Conservation (phyloP, 2,329 filamentous ascomycete genomes). For the Ilyonectria destructans region DNA sequence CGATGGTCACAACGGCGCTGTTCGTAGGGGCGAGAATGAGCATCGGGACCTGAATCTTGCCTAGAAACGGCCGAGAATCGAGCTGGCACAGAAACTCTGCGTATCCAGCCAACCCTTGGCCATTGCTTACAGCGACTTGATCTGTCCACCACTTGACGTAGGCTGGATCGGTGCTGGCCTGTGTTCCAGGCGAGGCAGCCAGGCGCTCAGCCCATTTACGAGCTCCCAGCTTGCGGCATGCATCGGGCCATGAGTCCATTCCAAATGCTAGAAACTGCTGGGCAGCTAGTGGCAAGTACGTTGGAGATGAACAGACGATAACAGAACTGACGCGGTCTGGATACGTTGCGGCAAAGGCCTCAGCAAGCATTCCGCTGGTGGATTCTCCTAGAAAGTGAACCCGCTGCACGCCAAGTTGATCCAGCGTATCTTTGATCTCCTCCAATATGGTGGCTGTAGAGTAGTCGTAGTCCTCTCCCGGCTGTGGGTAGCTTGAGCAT, state of each 20-base stretch:
- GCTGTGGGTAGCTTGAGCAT: conserved; percentile 16
- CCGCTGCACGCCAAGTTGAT: conserved; percentile 15
- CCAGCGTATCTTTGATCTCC: conserved; percentile 30
- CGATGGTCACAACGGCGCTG: conserved; percentile 22
- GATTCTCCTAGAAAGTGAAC: conserved; percentile 33
- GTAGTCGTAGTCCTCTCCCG: conserved; percentile 21
- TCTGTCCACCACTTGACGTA: conserved; percentile 29
- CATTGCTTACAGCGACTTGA: conserved; percentile 19
- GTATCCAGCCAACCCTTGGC: conserved; percentile 24
- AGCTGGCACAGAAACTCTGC: conserved; percentile 24
- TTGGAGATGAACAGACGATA: conserved; percentile 30
- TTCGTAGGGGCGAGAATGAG: conserved; percentile 24
- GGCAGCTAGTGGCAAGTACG: conserved; percentile 12
- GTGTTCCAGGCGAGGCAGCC: conserved; percentile 1
- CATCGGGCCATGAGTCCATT: conserved; percentile 24
- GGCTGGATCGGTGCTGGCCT: conserved; percentile 6
- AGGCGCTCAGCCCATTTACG: conserved; percentile 24
- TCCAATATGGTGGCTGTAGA: conserved; percentile 20
- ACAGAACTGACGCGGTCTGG: conserved; percentile 26
- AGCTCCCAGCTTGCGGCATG: conserved; percentile 16
- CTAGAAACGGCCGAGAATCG: conserved; percentile 12
- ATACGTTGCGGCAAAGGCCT: conserved; percentile 29
- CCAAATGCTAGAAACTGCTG: conserved; percentile 31
- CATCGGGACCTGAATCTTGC: conserved; percentile 12
- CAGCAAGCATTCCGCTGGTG: conserved; percentile 30